phyloP scores from a whole-genome alignment of 352 stramenopile genomes.

The Globisporangium echinulatum region DNA sequence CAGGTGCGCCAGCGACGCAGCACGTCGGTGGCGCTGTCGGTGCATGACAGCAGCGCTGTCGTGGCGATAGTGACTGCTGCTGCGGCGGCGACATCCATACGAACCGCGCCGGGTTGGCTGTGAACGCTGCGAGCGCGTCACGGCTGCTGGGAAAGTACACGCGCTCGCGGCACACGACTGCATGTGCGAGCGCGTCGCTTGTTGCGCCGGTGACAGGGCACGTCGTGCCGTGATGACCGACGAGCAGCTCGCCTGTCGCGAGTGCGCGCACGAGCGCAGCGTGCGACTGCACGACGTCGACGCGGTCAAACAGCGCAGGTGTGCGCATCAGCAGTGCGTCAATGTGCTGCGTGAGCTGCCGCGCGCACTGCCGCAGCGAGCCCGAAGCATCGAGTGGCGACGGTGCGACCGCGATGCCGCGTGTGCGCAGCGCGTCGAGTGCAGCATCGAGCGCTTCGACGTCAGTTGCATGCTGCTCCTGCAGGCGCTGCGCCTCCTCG shows the following conservation, averaged over 20 bases:
- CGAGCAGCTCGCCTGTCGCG: constrained; percentile 28
- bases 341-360: constrained; percentile 21
- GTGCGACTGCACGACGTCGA: constrained; percentile 20
- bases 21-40: constrained; percentile 8
- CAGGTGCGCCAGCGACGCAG: constrained; percentile 8
- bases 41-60: constrained; percentile 6
- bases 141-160: constrained; percentile 49
- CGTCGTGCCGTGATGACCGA: constrained; percentile 44
- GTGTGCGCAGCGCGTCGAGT: constrained; percentile 25
- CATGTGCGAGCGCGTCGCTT: constrained; percentile 1
- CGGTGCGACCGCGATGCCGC: constrained; percentile 26
- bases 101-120: constrained; percentile 14
- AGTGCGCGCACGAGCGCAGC: constrained; percentile 17
- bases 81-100: not conserved
- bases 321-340: constrained; percentile 27
- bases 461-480: constrained; percentile 39
- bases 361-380: constrained; percentile 30
- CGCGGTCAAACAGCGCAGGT: constrained; percentile 38
- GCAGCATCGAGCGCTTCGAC: constrained; percentile 26
- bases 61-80: not conserved
- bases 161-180: constrained; percentile 38
- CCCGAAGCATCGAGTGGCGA: constrained; percentile 16
- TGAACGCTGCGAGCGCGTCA: constrained; percentile 15
- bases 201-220: constrained; percentile 33
- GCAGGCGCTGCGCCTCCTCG: constrained; percentile 33